Evolutionary conservation across 228 moss, liverwort and hornwort genomes (phyloP).

Genomic region (Sphagnum fallax): DNA sequence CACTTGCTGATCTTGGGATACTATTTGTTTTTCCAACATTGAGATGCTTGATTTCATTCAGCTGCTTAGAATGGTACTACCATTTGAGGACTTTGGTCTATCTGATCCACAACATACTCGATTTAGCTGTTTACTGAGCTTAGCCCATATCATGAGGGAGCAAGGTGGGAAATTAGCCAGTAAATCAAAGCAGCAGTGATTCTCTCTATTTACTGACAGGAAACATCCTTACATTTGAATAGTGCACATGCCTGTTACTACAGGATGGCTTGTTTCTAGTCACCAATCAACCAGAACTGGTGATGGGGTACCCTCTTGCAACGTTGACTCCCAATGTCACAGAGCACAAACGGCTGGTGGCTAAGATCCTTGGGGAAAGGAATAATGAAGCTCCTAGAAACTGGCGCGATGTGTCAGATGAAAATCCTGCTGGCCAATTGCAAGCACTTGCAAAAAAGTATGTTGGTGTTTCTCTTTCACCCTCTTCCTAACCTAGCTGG

Average conservation of each 20-base stretch:
- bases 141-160: background rate
- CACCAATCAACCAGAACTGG: slow-evolving; percentile 66
- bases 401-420: slow-evolving; percentile 27
- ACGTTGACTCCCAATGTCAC: slow-evolving; percentile 79
- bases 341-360: slow-evolving; percentile 86
- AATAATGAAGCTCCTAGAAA: slow-evolving; percentile 21
- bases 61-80: too few species aligned
- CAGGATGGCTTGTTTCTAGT: slow-evolving; percentile 92
- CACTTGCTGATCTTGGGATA: too few species aligned
- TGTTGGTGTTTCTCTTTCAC: background rate
- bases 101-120: background rate
- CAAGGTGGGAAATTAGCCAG: background rate
- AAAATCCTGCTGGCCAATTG: slow-evolving; percentile 64
- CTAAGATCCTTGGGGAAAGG: slow-evolving; percentile 49
- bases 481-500: background rate
- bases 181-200: too few species aligned
- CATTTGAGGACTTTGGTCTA: too few species aligned
- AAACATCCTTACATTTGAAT: too few species aligned
- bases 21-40: too few species aligned
- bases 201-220: too few species aligned
- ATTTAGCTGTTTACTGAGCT: background rate
- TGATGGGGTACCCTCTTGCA: slow-evolving; percentile 69
- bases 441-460: slow-evolving; percentile 72
- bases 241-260: background rate
- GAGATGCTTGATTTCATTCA: too few species aligned